Base-by-base conservation (phyloP, 768 basidiomycete species). In the Ephemerocybe angulata region DNA sequence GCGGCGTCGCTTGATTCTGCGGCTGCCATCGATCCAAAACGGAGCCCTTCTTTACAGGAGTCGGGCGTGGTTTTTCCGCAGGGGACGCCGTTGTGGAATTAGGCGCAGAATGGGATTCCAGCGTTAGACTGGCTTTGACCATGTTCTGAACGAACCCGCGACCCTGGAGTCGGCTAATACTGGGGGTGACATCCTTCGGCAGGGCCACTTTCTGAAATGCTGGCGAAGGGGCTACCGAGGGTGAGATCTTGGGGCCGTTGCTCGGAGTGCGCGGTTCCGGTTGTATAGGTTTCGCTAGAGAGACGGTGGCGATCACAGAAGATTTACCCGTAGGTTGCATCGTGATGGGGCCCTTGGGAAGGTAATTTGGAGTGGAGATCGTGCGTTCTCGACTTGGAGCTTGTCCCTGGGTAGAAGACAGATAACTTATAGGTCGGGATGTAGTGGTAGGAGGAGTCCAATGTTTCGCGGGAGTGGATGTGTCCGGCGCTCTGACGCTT, bases 81-180 rank as follows among this genome's bases (percentile, higher is more conserved):
- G 66, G 62, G 47, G 69, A 69, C 55, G 69, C 62, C 13, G 69
- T 40, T 0, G 78, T 66, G 44, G 76, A 69, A 17, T 10, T 21
- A n/a, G 55, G 55, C 7, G 55, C 30, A 24, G 55, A 44, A 4
- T 50, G 33, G 24, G 68, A 72, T 56, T 82, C 78, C 4, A 85
- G 67, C 58, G 80, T 74, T 17, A 79, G 73, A 61, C 82, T 89
- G 44, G 78, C 85, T 68, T 87, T 85, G 30, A 93, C 86, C 73
- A 90, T 84, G 58, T 79, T 89, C 67, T 89, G 86, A 2, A 93
- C 91, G 64, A 93, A 92, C 3, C 91, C 91, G 37, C 91, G 84
- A 19, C 91, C 91, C 62, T 92, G 85, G 17, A 93, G 70, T 56
- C 90, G 75, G 57, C 88, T 92, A 29, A 93, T 81, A 65, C 88